A percentile compares a stretch with the other conserved stretches of the same genome.
Conservation (phyloP, 2,329 filamentous ascomycete genomes). For the Dactylellina cionopaga region DNA sequence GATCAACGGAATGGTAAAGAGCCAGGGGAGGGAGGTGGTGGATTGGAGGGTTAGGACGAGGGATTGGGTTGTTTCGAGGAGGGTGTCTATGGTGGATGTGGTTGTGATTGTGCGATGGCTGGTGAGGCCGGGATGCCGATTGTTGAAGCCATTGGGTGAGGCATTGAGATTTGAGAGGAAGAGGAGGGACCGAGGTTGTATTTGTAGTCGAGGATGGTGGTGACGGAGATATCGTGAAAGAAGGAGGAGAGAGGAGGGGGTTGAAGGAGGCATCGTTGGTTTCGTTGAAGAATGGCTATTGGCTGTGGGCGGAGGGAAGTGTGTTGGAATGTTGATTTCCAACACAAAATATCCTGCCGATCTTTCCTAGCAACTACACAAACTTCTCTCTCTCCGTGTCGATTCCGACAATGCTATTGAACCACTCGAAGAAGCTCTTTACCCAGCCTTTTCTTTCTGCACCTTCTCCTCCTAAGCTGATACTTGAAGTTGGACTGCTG, state of each 20-base stretch:
- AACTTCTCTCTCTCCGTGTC: slow-evolving; percentile 7
- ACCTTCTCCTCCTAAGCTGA: too few species aligned
- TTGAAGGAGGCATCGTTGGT: slow-evolving; percentile 32
- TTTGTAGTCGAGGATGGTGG: slow-evolving; percentile 17
- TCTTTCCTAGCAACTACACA: background rate
- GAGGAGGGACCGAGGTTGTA: slow-evolving; percentile 4
- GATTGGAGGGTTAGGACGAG: slow-evolving; percentile 54
- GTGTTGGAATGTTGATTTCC: slow-evolving; percentile 34
- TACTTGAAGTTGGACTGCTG: background rate
- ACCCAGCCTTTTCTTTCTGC: background rate
- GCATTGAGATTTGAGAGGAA: background rate
- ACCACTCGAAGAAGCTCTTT: slow-evolving; percentile 4
- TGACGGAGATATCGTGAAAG: slow-evolving; percentile 31
- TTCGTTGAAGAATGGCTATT: background rate
- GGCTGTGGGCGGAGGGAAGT: background rate
- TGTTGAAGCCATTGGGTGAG: slow-evolving; percentile 2
- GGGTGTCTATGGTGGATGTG: slow-evolving; percentile 22
- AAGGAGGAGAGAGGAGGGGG: slow-evolving; percentile 13
- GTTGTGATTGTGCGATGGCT: slow-evolving; percentile 1
- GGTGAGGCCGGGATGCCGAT: background rate
- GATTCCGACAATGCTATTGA: slow-evolving; percentile 10
- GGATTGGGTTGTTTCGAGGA: slow-evolving; percentile 26
- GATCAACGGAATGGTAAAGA: slow-evolving; percentile 53
- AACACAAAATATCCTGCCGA: too few species aligned
- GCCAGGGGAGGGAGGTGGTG: slow-evolving; percentile 54